Conservation (phyloP, 768 basidiomycete genomes). For the Calocera cornea region DNA sequence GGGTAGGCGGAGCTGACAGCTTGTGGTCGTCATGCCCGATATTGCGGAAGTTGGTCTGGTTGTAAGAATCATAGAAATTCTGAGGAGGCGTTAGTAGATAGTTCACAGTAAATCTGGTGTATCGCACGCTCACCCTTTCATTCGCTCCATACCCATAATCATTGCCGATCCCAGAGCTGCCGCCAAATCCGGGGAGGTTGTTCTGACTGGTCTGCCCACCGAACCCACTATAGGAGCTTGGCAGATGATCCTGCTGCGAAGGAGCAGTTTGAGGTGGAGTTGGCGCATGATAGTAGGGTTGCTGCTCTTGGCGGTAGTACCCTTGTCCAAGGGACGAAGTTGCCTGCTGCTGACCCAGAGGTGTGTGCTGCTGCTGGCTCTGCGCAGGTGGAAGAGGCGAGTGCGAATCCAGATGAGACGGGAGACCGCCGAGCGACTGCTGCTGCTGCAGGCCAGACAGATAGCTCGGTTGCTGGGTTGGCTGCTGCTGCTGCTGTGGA, state of each 20-base stretch:
- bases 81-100: background rate
- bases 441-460: background rate
- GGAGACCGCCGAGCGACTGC: background rate
- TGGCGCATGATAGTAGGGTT: background rate
- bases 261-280: background rate
- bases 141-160: background rate
- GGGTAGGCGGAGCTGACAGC: background rate
- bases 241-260: background rate
- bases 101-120: background rate
- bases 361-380: background rate
- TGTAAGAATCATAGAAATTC: slow-evolving; percentile 1
- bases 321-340: background rate
- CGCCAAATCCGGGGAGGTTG: background rate
- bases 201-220: background rate
- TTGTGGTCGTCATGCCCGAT: slow-evolving; percentile 1
- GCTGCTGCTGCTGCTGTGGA: background rate
- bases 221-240: background rate
- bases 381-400: background rate
- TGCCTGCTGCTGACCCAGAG: background rate
- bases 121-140: background rate
- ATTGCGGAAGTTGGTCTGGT: slow-evolving; percentile 1
- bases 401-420: background rate
- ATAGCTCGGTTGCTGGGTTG: background rate
- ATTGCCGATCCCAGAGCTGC: background rate
- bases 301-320: background rate